Percentiles rank a stretch among this genome's conserved stretches.
These are phyloP conservation scores for Mycosarcoma maydis DNA, from an alignment of 1,284 basidiomycete genomes.

Conservation along the genomic window DNA sequence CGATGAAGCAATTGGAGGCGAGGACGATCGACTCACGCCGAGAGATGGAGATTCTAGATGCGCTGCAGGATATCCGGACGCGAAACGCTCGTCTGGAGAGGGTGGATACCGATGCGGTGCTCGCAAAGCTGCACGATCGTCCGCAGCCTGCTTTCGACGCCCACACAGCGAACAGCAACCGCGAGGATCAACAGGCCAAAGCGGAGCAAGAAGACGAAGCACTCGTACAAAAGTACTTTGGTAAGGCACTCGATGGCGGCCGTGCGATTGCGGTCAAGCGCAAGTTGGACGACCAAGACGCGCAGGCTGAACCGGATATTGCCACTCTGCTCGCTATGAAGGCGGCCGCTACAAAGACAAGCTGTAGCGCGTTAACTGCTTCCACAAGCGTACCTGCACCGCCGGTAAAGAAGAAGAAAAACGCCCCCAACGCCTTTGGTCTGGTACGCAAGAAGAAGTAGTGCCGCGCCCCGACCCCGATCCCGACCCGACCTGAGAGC, in stretches of 20 bases:
- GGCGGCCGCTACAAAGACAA: background rate
- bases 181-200: slow-evolving; percentile 67
- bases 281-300: slow-evolving; percentile 42
- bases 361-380: background rate
- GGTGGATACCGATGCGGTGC: slow-evolving; percentile 59
- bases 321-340: slow-evolving; percentile 24
- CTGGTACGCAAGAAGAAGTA: slow-evolving; percentile 61
- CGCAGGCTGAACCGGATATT: slow-evolving; percentile 32
- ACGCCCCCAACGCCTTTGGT: slow-evolving; percentile 59
- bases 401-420: slow-evolving; percentile 51
- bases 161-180: background rate
- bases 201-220: slow-evolving; percentile 92
- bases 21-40: slow-evolving; percentile 88
- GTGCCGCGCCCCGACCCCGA: background rate
- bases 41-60: slow-evolving; percentile 98
- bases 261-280: slow-evolving; percentile 24
- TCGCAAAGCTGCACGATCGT: slow-evolving; percentile 30
- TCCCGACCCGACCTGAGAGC: no score
- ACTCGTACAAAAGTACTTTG: slow-evolving; percentile 84
- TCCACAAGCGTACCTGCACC: background rate
- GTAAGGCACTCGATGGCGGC: slow-evolving; percentile 72
- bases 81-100: slow-evolving; percentile 91
- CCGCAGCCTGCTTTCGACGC: background rate
- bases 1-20: slow-evolving; percentile 95
- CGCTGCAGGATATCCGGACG: slow-evolving; percentile 90